Percentiles rank a stretch among this genome's conserved stretches.
phyloP scores from a whole-genome alignment of 75 land plant species.

The Sequoia sempervirens region DNA sequence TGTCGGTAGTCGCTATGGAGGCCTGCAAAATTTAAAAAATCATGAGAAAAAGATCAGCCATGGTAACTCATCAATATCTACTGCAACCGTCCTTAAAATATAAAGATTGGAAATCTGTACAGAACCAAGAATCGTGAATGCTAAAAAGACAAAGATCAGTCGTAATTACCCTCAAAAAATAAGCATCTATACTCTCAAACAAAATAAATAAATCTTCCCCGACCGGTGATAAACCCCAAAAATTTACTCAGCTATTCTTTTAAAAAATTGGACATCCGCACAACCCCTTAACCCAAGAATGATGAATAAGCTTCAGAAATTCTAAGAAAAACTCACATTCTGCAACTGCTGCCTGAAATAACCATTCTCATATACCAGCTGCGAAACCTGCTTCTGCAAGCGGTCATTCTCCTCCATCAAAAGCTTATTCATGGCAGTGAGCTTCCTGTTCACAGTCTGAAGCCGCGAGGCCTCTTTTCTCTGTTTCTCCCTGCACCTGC shows the following conservation, averaged over 20 bases:
- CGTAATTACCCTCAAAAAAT: background rate
- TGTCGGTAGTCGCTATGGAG: conserved; percentile 63
- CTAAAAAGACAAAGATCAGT: background rate
- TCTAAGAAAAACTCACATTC: conserved; percentile 24
- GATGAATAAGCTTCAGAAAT: no score
- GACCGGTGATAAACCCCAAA: background rate
- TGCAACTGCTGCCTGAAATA: conserved; percentile 76
- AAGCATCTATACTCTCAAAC: background rate
- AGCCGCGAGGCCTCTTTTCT: conserved; percentile 90
- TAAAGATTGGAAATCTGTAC: background rate
- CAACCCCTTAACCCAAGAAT: background rate
- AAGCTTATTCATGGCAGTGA: conserved; percentile 92
- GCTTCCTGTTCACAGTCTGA: conserved; percentile 82
- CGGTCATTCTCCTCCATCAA: conserved; percentile 99
- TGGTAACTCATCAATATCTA: background rate
- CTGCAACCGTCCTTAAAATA: background rate
- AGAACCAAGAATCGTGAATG: background rate
- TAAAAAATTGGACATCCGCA: background rate
- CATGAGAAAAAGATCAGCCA: background rate
- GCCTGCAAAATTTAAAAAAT: conserved; percentile 25
- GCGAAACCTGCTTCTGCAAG: conserved; percentile 90
- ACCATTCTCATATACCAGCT: conserved; percentile 85
- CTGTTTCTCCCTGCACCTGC: conserved; percentile 97
- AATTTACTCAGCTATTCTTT: background rate
- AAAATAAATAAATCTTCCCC: background rate